Evolutionary conservation across 805 yeast species (phyloP).

Genomic region (Schwanniomyces yamadae): DNA sequence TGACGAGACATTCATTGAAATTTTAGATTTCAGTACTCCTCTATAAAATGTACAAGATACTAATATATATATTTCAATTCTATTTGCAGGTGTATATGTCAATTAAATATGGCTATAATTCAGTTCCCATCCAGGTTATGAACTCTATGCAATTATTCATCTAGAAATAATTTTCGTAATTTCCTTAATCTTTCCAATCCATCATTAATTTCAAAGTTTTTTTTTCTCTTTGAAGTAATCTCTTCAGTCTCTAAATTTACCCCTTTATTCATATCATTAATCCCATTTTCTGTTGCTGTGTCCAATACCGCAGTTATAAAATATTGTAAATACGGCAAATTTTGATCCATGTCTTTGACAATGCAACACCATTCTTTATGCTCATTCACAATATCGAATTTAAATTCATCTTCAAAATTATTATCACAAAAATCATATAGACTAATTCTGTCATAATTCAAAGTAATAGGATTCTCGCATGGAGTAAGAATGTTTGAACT

Average conservation of each 20-base stretch:
- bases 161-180: conserved; percentile 31
- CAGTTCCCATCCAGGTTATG: no score
- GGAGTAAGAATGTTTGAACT: conserved; percentile 29
- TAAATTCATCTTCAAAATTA: conserved; percentile 14
- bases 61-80: background rate
- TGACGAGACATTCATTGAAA: conserved; percentile 70
- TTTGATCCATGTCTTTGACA: conserved; percentile 12
- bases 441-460: conserved; percentile 3
- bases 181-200: conserved; percentile 33
- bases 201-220: conserved; percentile 29
- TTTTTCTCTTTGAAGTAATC: conserved; percentile 14
- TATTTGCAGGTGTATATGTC: background rate
- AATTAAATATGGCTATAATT: no score
- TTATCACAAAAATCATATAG: conserved; percentile 8
- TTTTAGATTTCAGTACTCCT: conserved; percentile 69
- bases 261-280: conserved; percentile 21
- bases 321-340: conserved; percentile 17
- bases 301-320: conserved; percentile 20
- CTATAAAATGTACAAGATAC: conserved; percentile 11
- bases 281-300: conserved; percentile 24
- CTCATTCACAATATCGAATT: conserved; percentile 21
- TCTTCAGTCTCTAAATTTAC: conserved; percentile 13
- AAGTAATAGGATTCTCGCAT: conserved; percentile 23
- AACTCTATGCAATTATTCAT: conserved; percentile 5
- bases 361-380: conserved; percentile 41